Conservation (phyloP, 106 monocot genomes). For the Allium cepa region DNA sequence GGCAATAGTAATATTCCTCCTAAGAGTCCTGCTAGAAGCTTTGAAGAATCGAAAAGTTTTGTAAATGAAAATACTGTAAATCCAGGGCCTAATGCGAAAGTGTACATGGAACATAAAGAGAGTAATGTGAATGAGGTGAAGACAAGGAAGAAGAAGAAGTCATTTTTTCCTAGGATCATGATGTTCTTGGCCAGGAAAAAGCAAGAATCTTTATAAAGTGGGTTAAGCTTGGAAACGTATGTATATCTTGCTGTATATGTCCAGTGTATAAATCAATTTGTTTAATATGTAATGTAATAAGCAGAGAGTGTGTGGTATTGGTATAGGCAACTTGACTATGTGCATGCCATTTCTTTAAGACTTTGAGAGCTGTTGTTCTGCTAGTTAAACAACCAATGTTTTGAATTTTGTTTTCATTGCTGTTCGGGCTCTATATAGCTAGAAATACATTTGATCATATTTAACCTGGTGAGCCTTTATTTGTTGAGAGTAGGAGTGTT, state of each 20-base stretch:
- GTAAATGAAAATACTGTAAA: constrained; percentile 4
- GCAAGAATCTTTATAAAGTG: constrained; percentile 15
- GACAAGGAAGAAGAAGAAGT: constrained; percentile 41
- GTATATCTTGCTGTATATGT: constrained; percentile 19
- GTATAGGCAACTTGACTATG: not conserved
- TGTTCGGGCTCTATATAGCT: too few relatives aligned
- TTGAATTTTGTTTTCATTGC: too few relatives aligned
- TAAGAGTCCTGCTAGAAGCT: constrained; percentile 10
- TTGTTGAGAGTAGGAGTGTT: too few relatives aligned
- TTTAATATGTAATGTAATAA: not conserved
- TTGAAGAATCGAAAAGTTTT: constrained; percentile 4
- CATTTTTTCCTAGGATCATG: constrained; percentile 52
- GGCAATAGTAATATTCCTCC: constrained; percentile 5
- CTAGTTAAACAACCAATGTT: not conserved
- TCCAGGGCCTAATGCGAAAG: not conserved
- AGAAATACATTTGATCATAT: too few relatives aligned
- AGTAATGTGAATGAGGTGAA: constrained; percentile 19
- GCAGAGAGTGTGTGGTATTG: not conserved
- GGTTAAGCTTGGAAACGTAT: too few relatives aligned
- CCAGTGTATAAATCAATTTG: constrained; percentile 12
- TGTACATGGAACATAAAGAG: not conserved
- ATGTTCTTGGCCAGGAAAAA: constrained; percentile 64
- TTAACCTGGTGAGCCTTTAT: too few relatives aligned
- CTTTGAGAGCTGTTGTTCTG: not conserved
- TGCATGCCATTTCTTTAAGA: too few relatives aligned